Base-by-base conservation (phyloP, 768 basidiomycete genomes). In the Mycena albidolilacea region DNA sequence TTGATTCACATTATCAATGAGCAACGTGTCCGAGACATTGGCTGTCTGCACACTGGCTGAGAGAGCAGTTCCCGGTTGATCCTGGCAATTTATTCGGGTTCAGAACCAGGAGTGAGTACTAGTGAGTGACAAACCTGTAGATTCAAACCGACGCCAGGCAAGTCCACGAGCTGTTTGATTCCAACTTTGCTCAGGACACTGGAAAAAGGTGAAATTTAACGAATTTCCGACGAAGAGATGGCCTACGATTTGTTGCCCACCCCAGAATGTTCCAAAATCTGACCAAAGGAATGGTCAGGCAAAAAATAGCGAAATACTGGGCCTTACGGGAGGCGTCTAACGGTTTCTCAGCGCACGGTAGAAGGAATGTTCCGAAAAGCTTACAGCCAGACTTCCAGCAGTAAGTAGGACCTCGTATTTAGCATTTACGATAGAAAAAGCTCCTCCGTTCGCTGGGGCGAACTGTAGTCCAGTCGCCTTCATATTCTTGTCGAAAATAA, bases 141-240 rank as follows among this genome's bases (percentile, higher is more conserved):
- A 74, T 86, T 85, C 69, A 81, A 77, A 9, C 87, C 87, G 58
- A 88, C 87, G 30, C 79, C 82, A 1, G 85, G 84, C 4, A 87
- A 79, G 65, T 87, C 82, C 23, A 85, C 75, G 60, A 80, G 77
- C 57, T 77, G 71, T 17, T 70, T 62, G 75, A 88, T 82, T 15
- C 78, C 79, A 57, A 81, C 70, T 1, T 37, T 12, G 3, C 57
- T n/a, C 41, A 76, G 37, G 39, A 76, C 39, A 9, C 65, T 72
- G 52, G 44, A 9, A n/a, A 14, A 3, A 54, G 7, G 1, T 63
- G 46, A 64, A 37, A 35, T 0, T 60, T 41, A 2, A 30, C 30
- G n/a, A 15, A 37, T 44, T 37, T 2, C 12, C 37, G n/a, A 11
- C 17, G 15, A 7, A 35, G 23, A 23, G 50, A 37, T 21, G 30